These are phyloP conservation scores for Trichoderma pleuroti DNA, from an alignment of 2,329 filamentous ascomycete genomes.

Conservation along the genomic window DNA sequence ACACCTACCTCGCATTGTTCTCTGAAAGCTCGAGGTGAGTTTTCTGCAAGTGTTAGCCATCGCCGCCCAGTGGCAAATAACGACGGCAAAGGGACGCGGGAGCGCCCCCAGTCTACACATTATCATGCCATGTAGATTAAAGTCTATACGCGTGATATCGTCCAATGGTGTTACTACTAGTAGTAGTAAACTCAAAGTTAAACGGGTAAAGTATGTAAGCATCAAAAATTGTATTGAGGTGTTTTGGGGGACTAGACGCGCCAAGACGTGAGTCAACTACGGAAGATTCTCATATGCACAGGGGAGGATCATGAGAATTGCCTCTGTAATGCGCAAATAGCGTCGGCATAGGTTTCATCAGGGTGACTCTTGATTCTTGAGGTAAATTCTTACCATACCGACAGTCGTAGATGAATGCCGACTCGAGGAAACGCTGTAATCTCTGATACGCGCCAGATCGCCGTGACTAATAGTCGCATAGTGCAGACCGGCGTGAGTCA, in stretches of 20 bases:
- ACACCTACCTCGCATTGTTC: not conserved
- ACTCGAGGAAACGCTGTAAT: not conserved
- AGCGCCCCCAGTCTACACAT: not conserved
- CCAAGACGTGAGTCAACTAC: not conserved
- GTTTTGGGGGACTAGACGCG: not conserved
- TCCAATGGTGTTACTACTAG: not conserved
- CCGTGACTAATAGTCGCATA: not conserved
- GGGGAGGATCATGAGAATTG: not conserved
- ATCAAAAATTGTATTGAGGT: not conserved
- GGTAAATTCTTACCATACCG: not conserved
- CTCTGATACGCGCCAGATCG: not conserved
- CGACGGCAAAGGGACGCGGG: not conserved
- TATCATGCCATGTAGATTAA: not conserved
- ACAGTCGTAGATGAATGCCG: not conserved
- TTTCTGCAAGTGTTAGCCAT: not conserved
- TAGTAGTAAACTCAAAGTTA: not conserved
- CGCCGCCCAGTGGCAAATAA: not conserved
- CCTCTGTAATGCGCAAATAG: not conserved
- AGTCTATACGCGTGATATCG: not conserved
- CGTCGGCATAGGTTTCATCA: not conserved
- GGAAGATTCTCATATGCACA: not conserved
- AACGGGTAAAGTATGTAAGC: not conserved
- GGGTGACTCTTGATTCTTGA: not conserved
- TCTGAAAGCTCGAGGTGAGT: not conserved
- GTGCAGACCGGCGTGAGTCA: conserved; percentile 4